Evolutionary conservation across 1,284 basidiomycete genomes (phyloP).

Genomic region (Flammula alnicola): DNA sequence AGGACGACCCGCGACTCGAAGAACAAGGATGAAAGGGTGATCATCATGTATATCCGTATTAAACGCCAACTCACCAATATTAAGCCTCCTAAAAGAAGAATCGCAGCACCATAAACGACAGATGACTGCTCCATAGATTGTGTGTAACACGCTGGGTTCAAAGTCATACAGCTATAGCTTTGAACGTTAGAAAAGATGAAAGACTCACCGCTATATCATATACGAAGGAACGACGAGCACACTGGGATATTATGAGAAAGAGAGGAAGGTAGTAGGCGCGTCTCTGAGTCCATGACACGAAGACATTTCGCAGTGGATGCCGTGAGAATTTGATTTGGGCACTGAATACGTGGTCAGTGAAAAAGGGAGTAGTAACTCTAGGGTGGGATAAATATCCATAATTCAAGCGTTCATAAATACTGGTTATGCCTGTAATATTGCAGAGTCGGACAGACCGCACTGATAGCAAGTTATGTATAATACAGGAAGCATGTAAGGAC

Average conservation of each 20-base stretch:
- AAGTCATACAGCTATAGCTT: background rate
- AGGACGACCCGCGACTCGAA: constrained; percentile 70
- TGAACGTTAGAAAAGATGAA: background rate
- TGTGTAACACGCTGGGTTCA: background rate
- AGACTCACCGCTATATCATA: constrained; percentile 23
- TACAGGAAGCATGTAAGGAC: constrained; percentile 21
- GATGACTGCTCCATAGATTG: constrained; percentile 41
- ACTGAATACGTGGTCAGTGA: constrained; percentile 10
- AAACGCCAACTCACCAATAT: constrained; percentile 38
- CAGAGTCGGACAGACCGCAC: constrained; percentile 3
- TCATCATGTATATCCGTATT: constrained; percentile 54
- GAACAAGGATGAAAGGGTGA: constrained; percentile 86
- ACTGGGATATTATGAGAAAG: constrained; percentile 1
- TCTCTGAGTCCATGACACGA: constrained; percentile 12
- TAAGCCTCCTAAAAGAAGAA: constrained; percentile 33
- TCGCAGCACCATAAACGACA: constrained; percentile 40
- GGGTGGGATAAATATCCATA: too few relatives aligned
- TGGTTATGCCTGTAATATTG: too few relatives aligned
- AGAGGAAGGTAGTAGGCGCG: constrained; percentile 5
- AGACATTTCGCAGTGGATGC: constrained; percentile 15
- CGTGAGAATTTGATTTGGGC: constrained; percentile 17
- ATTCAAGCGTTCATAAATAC: background rate
- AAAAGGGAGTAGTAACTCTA: too few relatives aligned
- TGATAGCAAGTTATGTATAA: constrained; percentile 21
- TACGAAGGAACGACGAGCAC: constrained; percentile 15